These are phyloP conservation scores for Colletotrichum scovillei DNA, from an alignment of 2,329 filamentous ascomycete species.

Conservation along the genomic window DNA sequence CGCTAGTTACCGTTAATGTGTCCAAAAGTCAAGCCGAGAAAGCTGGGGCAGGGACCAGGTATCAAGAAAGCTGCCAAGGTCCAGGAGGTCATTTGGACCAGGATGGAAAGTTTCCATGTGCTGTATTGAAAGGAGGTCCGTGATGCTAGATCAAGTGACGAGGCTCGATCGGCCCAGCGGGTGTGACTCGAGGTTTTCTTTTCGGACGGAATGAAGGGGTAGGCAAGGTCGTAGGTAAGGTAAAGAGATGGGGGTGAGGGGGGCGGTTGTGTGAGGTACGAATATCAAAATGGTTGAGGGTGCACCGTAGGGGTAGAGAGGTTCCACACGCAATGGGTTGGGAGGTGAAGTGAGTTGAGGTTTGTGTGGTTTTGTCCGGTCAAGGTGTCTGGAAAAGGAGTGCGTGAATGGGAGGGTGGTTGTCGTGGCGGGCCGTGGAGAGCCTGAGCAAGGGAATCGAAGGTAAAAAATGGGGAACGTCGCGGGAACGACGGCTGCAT, in stretches of 20 bases:
- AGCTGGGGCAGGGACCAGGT: neutral
- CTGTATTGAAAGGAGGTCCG: slow-evolving; percentile 4
- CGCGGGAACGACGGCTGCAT: slow-evolving; percentile 35
- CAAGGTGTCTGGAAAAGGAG: neutral
- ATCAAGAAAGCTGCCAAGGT: neutral
- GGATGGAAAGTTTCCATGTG: neutral
- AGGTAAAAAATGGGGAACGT: slow-evolving; percentile 29
- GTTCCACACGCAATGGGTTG: neutral
- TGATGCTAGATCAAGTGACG: slow-evolving; percentile 3
- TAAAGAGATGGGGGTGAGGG: neutral
- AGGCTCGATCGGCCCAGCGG: slow-evolving; percentile 19
- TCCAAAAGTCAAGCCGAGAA: slow-evolving; percentile 6
- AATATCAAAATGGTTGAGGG: neutral
- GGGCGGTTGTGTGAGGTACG: neutral
- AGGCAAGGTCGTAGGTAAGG: neutral
- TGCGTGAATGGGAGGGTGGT: neutral
- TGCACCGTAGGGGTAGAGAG: neutral
- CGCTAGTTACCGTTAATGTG: slow-evolving; percentile 4
- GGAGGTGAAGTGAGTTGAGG: neutral
- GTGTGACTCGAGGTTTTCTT: neutral
- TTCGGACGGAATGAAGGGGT: neutral
- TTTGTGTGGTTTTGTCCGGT: too few relatives aligned
- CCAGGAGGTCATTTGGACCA: neutral
- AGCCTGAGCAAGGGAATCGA: slow-evolving; percentile 24
- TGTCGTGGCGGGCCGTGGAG: slow-evolving; percentile 7